phyloP scores from a whole-genome alignment of 495 filamentous ascomycete genomes.

The Parathielavia appendiculata region DNA sequence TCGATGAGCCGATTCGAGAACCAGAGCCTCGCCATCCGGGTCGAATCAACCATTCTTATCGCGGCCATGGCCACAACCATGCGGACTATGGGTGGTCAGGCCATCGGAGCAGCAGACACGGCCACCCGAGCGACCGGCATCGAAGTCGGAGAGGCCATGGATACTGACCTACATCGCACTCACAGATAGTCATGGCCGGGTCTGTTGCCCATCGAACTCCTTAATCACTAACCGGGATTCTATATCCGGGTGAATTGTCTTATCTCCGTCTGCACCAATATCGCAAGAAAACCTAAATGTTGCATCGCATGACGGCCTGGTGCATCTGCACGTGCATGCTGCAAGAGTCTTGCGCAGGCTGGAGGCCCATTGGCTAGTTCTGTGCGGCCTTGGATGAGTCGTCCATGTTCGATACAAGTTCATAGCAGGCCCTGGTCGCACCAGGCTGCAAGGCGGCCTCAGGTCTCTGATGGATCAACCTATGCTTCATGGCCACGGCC shows the following conservation, averaged over 20 bases:
- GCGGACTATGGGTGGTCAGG: conserved; percentile 26
- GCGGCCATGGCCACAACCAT: conserved; percentile 13
- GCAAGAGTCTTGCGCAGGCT: no score
- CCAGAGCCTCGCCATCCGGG: conserved; percentile 28
- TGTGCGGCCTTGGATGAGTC: no score
- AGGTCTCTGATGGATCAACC: no score
- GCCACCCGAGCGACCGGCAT: conserved; percentile 21
- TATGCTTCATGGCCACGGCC: no score
- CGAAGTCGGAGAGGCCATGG: conserved; percentile 24
- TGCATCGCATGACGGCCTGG: background rate
- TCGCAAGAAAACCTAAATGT: background rate
- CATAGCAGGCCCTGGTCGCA: no score
- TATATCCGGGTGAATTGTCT: no score
- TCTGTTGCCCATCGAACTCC: background rate
- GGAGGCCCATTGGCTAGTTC: no score
- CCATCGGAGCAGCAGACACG: conserved; percentile 21
- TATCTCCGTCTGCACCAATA: no score
- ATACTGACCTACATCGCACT: conserved; percentile 5
- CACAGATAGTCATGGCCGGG: background rate
- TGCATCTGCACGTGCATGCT: no score
- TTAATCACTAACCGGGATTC: no score
- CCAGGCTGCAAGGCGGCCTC: no score
- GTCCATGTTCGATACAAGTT: no score
- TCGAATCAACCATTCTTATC: conserved; percentile 14
- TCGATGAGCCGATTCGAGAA: conserved; percentile 48